These are phyloP conservation scores for Kickxella alabastrina DNA, from an alignment of 192 early-diverging fungal species.

Conservation along the genomic window DNA sequence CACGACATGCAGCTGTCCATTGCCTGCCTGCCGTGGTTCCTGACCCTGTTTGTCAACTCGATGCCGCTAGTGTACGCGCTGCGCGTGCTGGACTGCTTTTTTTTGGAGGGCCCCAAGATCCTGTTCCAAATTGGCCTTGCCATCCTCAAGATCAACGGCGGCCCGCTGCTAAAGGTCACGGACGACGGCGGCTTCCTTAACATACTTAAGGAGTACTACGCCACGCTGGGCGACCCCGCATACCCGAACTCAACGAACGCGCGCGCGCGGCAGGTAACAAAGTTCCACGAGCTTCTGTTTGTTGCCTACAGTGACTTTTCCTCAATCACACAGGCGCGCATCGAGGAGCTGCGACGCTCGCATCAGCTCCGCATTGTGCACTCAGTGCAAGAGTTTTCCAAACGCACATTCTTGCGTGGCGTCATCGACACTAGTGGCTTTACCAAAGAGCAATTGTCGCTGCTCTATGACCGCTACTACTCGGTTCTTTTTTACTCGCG, in stretches of 20 bases:
- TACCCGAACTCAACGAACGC: constrained; percentile 56
- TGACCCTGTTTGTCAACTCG: constrained; percentile 94
- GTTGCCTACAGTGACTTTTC: constrained; percentile 91
- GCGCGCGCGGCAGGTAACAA: constrained; percentile 59
- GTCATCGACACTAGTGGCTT: constrained; percentile 72
- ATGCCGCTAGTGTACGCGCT: constrained; percentile 87
- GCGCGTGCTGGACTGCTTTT: constrained; percentile 93
- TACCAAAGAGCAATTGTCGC: constrained; percentile 77
- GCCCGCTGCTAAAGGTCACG: constrained; percentile 58
- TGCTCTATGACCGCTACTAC: constrained; percentile 89
- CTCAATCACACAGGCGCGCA: constrained; percentile 65
- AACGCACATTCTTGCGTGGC: constrained; percentile 82
- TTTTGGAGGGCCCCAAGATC: constrained; percentile 95
- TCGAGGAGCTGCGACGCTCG: constrained; percentile 75
- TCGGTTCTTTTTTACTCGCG: constrained; percentile 66
- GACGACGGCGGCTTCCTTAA: constrained; percentile 81
- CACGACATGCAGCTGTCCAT: constrained; percentile 94
- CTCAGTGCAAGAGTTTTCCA: constrained; percentile 89
- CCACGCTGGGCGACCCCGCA: constrained; percentile 71
- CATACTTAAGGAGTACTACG: constrained; percentile 84
- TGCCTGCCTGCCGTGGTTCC: constrained; percentile 96
- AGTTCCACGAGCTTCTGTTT: constrained; percentile 89
- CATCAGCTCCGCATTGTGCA: constrained; percentile 89
- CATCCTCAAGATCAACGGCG: constrained; percentile 90
- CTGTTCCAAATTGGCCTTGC: constrained; percentile 91